A percentile compares a stretch with the other conserved stretches of the same genome.
These are phyloP conservation scores for Westerdykella ornata DNA, from an alignment of 2,329 filamentous ascomycete genomes.

Conservation along the genomic window DNA sequence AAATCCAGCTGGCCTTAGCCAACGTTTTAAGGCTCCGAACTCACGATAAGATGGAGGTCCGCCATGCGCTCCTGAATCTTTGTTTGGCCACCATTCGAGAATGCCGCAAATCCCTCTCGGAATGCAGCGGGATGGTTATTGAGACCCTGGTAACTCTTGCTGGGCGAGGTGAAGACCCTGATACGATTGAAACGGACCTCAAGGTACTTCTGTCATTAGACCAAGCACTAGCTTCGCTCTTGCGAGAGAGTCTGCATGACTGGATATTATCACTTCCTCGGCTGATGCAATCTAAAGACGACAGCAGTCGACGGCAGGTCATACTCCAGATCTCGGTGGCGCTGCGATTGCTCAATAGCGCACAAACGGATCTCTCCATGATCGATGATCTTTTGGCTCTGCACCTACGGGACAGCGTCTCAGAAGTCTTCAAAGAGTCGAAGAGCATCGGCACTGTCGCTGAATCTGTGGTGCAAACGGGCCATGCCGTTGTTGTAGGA, in stretches of 20 bases:
- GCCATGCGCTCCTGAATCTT: constrained; percentile 58
- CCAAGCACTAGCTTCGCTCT: constrained; percentile 53
- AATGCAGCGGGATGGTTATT: constrained; percentile 64
- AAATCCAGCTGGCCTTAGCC: constrained; percentile 76
- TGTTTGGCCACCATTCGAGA: constrained; percentile 72
- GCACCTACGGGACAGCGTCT: constrained; percentile 68
- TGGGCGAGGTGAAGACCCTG: constrained; percentile 43
- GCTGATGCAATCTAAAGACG: constrained; percentile 76
- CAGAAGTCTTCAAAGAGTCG: constrained; percentile 41
- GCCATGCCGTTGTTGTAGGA: constrained; percentile 10
- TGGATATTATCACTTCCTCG: constrained; percentile 78
- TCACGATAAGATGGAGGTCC: constrained; percentile 64
- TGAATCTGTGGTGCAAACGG: constrained; percentile 9
- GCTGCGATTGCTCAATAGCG: constrained; percentile 57
- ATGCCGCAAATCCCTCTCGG: constrained; percentile 65
- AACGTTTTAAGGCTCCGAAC: constrained; percentile 69
- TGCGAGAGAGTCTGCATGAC: constrained; percentile 66
- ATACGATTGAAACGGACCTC: constrained; percentile 41
- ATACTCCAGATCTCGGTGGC: constrained; percentile 72
- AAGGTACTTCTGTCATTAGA: constrained; percentile 58
- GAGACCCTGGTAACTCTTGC: constrained; percentile 72
- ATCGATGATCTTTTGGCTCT: constrained; percentile 61
- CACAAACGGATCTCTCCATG: constrained; percentile 58
- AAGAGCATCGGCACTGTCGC: constrained; percentile 19
- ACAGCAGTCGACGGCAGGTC: constrained; percentile 64